Evolutionary conservation across 352 stramenopile genomes (phyloP).

Genomic region (Globisporangium abappressorium): DNA sequence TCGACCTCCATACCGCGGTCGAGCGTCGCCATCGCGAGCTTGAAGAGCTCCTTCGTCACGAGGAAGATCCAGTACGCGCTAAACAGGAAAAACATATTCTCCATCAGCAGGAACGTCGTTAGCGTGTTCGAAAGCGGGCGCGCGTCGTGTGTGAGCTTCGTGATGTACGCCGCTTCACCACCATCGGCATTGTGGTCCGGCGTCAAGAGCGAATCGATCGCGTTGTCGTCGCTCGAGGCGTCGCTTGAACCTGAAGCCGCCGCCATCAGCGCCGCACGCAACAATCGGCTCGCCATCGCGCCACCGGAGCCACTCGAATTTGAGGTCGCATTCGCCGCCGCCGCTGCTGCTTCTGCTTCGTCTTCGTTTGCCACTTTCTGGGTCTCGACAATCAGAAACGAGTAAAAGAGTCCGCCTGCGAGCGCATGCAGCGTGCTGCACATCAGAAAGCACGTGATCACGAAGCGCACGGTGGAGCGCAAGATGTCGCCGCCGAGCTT

Average conservation of each 20-base stretch:
- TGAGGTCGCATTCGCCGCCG: slow-evolving; percentile 13
- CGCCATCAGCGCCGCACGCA: slow-evolving; percentile 2
- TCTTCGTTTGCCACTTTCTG: not conserved
- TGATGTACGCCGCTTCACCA: slow-evolving; percentile 55
- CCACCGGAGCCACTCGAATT: slow-evolving; percentile 15
- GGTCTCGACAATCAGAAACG: slow-evolving; percentile 45
- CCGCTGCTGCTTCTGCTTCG: slow-evolving; percentile 7
- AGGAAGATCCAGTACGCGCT: slow-evolving; percentile 70
- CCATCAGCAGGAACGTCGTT: slow-evolving; percentile 41
- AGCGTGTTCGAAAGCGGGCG: slow-evolving; percentile 36
- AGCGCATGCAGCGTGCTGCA: slow-evolving; percentile 51
- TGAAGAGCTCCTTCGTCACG: slow-evolving; percentile 53
- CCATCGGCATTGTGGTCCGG: slow-evolving; percentile 48
- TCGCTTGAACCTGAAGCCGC: slow-evolving; percentile 6
- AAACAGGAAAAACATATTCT: slow-evolving; percentile 66
- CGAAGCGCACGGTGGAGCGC: slow-evolving; percentile 70
- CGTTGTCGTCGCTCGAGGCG: slow-evolving; percentile 8
- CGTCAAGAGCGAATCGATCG: slow-evolving; percentile 21
- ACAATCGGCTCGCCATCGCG: not conserved
- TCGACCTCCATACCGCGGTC: slow-evolving; percentile 49
- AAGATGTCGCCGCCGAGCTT: slow-evolving; percentile 60
- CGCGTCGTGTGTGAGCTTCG: slow-evolving; percentile 53
- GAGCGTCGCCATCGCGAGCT: slow-evolving; percentile 53
- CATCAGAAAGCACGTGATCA: slow-evolving; percentile 61
- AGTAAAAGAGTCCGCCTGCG: slow-evolving; percentile 51